Conservation (phyloP, 139 green algal genomes). For the Coelastrella sp. region DNA sequence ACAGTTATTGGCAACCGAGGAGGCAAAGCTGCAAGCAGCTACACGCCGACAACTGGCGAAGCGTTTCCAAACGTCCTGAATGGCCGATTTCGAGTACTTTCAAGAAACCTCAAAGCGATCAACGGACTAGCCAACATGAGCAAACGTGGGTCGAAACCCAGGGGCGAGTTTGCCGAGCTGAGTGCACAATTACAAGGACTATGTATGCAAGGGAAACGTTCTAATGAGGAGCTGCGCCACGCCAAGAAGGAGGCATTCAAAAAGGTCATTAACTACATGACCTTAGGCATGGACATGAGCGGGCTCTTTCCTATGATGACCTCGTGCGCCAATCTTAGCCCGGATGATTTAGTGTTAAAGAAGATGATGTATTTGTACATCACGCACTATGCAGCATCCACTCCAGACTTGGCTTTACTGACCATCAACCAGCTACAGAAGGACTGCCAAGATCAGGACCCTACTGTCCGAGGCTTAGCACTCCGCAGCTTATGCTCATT, state of each 20-base stretch:
- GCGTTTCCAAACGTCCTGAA: too few relatives aligned
- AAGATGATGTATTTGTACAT: constrained; percentile 99
- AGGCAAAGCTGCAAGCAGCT: too few relatives aligned
- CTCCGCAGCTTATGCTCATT: constrained; percentile 93
- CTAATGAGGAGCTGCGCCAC: constrained; percentile 54
- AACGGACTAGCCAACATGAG: not conserved
- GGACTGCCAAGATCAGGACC: constrained; percentile 91
- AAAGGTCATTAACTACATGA: constrained; percentile 94
- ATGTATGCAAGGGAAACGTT: constrained; percentile 64
- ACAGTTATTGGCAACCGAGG: too few relatives aligned
- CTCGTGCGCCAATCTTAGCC: constrained; percentile 73
- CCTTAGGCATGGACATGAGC: constrained; percentile 95
- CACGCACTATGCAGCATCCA: constrained; percentile 83
- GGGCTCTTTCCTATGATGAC: constrained; percentile 87
- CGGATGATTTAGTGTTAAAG: constrained; percentile 91
- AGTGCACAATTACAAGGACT: constrained; percentile 63
- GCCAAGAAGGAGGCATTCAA: constrained; percentile 71
- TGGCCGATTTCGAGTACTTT: too few relatives aligned
- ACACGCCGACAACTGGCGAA: too few relatives aligned
- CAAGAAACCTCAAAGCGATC: too few relatives aligned
- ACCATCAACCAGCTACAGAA: constrained; percentile 94
- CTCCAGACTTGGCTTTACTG: constrained; percentile 87
- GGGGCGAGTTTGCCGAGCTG: constrained; percentile 70
- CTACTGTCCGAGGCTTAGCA: constrained; percentile 94
- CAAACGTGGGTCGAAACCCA: constrained; percentile 50